Evolutionary conservation across 257 asterid genomes (phyloP).

Genomic region (Capsicum baccatum): DNA sequence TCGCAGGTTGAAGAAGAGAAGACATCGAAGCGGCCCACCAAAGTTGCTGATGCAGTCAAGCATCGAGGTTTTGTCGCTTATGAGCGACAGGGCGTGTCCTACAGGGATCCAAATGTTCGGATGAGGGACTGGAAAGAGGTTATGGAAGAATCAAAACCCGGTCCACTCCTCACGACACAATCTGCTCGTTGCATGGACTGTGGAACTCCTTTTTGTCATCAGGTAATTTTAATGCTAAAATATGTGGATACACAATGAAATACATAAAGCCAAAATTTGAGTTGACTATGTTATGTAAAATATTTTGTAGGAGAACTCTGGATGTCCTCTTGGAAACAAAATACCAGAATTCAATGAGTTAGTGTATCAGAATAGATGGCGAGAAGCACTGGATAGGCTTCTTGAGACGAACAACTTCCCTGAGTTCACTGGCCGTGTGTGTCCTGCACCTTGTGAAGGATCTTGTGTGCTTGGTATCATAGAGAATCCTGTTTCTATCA

Average conservation of each 20-base stretch:
- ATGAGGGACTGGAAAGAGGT: conserved; percentile 95
- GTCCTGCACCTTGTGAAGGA: conserved; percentile 99
- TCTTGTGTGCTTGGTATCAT: conserved; percentile 99
- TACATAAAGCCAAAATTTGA: neutral
- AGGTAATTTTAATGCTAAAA: conserved; percentile 49
- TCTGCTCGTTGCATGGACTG: conserved; percentile 99
- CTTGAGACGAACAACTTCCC: conserved; percentile 98
- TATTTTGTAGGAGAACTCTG: conserved; percentile 81
- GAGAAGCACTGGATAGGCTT: conserved; percentile 97
- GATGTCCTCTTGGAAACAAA: conserved; percentile 99
- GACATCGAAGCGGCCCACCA: conserved; percentile 63
- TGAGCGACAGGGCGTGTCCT: conserved; percentile 85
- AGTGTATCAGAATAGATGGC: conserved; percentile 98
- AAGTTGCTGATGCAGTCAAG: conserved; percentile 76
- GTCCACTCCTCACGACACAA: conserved; percentile 89
- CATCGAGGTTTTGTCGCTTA: conserved; percentile 91
- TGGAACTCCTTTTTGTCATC: conserved; percentile 99
- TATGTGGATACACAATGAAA: neutral
- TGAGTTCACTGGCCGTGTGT: conserved; percentile 98
- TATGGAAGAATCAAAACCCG: conserved; percentile 79
- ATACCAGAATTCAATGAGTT: conserved; percentile 98
- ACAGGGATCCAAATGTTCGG: conserved; percentile 81
- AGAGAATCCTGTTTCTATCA: conserved; percentile 96
- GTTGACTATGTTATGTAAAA: neutral
- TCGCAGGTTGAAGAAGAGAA: conserved; percentile 62